These are phyloP conservation scores for Astathelohania contejeani DNA, from an alignment of 371 early-diverging fungal species.

Conservation along the genomic window DNA sequence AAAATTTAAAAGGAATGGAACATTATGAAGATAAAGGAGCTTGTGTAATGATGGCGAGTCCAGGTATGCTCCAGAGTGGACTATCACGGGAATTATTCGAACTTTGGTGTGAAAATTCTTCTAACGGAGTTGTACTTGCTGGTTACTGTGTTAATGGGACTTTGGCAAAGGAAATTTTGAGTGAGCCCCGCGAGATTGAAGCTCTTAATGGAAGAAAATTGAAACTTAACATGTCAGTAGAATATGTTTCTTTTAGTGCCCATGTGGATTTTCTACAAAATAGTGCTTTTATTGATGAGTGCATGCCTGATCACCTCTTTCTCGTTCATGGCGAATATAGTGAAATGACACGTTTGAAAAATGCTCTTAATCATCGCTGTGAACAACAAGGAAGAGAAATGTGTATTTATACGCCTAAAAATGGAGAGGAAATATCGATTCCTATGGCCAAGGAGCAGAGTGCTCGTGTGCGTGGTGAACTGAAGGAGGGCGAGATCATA, in stretches of 20 bases:
- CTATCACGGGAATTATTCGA: slow-evolving; percentile 89
- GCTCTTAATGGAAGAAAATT: slow-evolving; percentile 69
- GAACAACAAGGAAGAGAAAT: slow-evolving; percentile 63
- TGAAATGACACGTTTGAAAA: slow-evolving; percentile 82
- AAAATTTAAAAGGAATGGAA: slow-evolving; percentile 71
- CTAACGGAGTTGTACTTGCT: slow-evolving; percentile 86
- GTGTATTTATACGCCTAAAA: slow-evolving; percentile 69
- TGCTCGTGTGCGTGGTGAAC: slow-evolving; percentile 9
- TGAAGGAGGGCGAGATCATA: background rate
- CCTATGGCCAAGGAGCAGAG: slow-evolving; percentile 59
- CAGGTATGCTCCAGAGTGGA: slow-evolving; percentile 98
- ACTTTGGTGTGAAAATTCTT: slow-evolving; percentile 79
- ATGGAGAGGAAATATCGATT: slow-evolving; percentile 75
- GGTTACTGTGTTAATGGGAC: slow-evolving; percentile 99
- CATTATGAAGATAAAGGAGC: slow-evolving; percentile 86
- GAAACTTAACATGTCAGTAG: slow-evolving; percentile 72
- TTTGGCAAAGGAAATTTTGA: slow-evolving; percentile 78
- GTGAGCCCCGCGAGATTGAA: slow-evolving; percentile 72
- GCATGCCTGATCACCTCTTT: slow-evolving; percentile 77
- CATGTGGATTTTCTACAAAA: slow-evolving; percentile 98
- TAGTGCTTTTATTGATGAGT: slow-evolving; percentile 84
- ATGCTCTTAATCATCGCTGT: slow-evolving; percentile 68
- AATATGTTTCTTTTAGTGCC: slow-evolving; percentile 94
- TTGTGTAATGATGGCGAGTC: slow-evolving; percentile 97
- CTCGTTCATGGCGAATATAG: slow-evolving; percentile 97